A percentile compares a stretch with the other conserved stretches of the same genome.
Conservation (phyloP, 768 basidiomycete genomes). For the Porpolomopsis calyptriformis region DNA sequence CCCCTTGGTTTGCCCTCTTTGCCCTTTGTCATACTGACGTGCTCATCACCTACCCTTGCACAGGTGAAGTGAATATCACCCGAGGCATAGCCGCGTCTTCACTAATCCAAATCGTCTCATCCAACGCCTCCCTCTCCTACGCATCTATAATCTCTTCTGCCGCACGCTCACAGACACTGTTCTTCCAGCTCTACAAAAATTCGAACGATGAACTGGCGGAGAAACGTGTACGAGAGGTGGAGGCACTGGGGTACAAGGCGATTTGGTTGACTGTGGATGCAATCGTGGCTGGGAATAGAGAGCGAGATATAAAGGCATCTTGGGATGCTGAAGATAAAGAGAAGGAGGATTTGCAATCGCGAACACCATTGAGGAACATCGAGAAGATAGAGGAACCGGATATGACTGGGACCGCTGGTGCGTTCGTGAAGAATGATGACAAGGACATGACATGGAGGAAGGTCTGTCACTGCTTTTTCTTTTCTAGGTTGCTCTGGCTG, state of each 20-base stretch:
- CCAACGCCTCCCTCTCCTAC: constrained; percentile 62
- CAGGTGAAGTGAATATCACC: constrained; percentile 77
- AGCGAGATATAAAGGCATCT: constrained; percentile 46
- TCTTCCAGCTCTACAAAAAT: constrained; percentile 85
- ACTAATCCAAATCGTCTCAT: constrained; percentile 80
- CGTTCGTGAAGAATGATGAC: constrained; percentile 55
- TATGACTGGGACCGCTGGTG: constrained; percentile 56
- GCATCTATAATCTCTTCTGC: constrained; percentile 50
- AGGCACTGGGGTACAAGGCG: constrained; percentile 68
- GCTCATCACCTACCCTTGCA: not conserved
- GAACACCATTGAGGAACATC: constrained; percentile 17
- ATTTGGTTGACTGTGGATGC: constrained; percentile 92
- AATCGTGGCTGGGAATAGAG: constrained; percentile 71
- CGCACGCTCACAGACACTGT: constrained; percentile 47
- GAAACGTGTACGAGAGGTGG: constrained; percentile 59
- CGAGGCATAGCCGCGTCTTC: constrained; percentile 52
- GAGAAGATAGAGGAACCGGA: constrained; percentile 25
- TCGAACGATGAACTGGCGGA: constrained; percentile 54
- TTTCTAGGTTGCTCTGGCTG: not conserved
- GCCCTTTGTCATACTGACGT: not conserved
- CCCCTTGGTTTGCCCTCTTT: constrained; percentile 40
- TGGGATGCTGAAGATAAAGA: constrained; percentile 51
- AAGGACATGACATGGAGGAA: constrained; percentile 69
- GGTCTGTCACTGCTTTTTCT: constrained; percentile 23
- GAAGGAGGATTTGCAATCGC: constrained; percentile 22